Conservation (phyloP, 2,329 filamentous ascomycete genomes). For the Graphium sp. region DNA sequence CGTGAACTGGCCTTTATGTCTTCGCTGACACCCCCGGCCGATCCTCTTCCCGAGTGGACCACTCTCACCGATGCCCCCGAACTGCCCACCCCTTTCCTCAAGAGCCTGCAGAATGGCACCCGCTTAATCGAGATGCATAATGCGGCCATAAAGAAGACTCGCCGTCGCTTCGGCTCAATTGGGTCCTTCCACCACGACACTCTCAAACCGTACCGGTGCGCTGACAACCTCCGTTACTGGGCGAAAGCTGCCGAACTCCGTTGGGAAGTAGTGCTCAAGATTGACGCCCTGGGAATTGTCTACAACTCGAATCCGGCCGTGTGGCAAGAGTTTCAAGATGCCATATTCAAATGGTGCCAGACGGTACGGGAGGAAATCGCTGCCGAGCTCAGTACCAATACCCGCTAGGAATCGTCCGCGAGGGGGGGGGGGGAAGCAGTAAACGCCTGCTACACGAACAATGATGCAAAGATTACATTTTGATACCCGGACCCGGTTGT, state of each 20-base stretch:
- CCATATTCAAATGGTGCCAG: slow-evolving; percentile 68
- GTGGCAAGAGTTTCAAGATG: slow-evolving; percentile 72
- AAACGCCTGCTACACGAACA: neutral
- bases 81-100: slow-evolving; percentile 59
- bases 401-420: too few relatives aligned
- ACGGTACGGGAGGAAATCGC: slow-evolving; percentile 72
- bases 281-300: slow-evolving; percentile 78
- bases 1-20: slow-evolving; percentile 68
- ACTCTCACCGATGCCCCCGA: slow-evolving; percentile 21
- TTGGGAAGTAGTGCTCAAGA: slow-evolving; percentile 71
- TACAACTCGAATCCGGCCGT: slow-evolving; percentile 51
- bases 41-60: slow-evolving; percentile 52
- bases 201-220: slow-evolving; percentile 80
- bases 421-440: slow-evolving; percentile 4
- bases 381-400: slow-evolving; percentile 40
- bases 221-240: slow-evolving; percentile 93
- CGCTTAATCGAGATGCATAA: slow-evolving; percentile 82
- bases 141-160: slow-evolving; percentile 67
- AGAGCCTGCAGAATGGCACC: slow-evolving; percentile 59
- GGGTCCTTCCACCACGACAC: slow-evolving; percentile 84
- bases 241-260: slow-evolving; percentile 87
- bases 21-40: slow-evolving; percentile 48
- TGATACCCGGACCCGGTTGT: too few relatives aligned
- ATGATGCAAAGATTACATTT: slow-evolving; percentile 3
- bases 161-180: slow-evolving; percentile 76